These are phyloP conservation scores for Leccinum variabile DNA, from an alignment of 1,284 basidiomycete genomes.

Conservation along the genomic window DNA sequence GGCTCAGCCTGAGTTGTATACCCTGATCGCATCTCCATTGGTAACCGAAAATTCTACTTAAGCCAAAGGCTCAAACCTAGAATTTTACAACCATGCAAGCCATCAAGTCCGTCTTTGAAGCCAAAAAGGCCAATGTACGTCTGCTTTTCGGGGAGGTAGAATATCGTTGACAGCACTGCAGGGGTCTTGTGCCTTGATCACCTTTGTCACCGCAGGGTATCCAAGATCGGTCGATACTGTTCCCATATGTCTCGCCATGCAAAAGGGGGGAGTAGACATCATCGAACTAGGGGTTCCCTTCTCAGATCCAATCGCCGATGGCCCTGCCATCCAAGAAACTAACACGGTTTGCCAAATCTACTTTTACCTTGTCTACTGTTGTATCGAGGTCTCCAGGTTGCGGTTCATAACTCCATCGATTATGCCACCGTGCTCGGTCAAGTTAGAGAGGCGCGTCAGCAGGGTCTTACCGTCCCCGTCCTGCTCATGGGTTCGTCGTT, in stretches of 20 bases:
- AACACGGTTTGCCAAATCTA: constrained; percentile 68
- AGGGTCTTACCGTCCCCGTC: constrained; percentile 85
- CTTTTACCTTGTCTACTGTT: not conserved
- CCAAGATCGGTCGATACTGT: constrained; percentile 81
- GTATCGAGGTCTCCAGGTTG: constrained; percentile 55
- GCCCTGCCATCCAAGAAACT: constrained; percentile 87
- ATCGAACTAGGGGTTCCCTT: constrained; percentile 97
- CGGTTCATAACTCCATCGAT: constrained; percentile 77
- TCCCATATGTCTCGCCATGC: constrained; percentile 86
- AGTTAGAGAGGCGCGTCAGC: constrained; percentile 75
- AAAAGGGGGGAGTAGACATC: constrained; percentile 90
- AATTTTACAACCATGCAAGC: constrained; percentile 52
- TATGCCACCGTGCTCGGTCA: constrained; percentile 76
- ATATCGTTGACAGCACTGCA: constrained; percentile 40
- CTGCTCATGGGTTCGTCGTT: constrained; percentile 81
- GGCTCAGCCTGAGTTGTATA: too few relatives aligned
- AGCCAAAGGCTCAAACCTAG: not conserved
- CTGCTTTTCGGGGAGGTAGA: not conserved
- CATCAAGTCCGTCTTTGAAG: constrained; percentile 72
- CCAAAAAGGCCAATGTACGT: constrained; percentile 65
- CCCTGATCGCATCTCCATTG: not conserved
- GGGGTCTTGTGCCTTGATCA: constrained; percentile 75
- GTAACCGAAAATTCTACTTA: not conserved
- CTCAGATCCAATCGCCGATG: constrained; percentile 96
- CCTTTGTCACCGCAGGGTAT: constrained; percentile 92